Evolutionary conservation across 176 grass and related monocot species (phyloP).

Genomic region (Zoysia japonica): DNA sequence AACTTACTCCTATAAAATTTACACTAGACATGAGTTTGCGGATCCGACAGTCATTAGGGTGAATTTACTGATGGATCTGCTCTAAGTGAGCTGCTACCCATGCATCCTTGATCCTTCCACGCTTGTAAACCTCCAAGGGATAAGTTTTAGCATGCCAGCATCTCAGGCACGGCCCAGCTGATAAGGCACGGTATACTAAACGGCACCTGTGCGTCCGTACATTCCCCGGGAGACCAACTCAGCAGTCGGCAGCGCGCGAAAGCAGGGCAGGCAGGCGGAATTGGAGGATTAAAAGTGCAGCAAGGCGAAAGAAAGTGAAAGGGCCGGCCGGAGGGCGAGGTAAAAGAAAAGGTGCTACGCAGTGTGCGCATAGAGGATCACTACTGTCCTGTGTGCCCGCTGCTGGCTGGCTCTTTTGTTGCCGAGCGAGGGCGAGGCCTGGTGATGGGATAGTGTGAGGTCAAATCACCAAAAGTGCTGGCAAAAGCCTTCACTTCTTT

Average conservation of each 20-base stretch:
- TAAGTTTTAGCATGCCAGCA: background rate
- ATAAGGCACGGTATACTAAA: background rate
- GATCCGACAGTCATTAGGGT: too few relatives aligned
- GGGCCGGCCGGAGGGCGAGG: background rate
- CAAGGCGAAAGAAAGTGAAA: background rate
- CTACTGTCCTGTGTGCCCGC: constrained; percentile 25
- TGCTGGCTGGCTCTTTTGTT: constrained; percentile 53
- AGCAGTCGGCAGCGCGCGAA: constrained; percentile 35
- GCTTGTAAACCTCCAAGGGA: background rate
- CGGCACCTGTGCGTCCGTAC: constrained; percentile 26
- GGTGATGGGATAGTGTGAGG: constrained; percentile 78
- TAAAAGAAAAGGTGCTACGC: constrained; percentile 5
- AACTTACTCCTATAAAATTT: too few relatives aligned
- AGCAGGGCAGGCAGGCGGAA: constrained; percentile 29
- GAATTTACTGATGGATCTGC: too few relatives aligned
- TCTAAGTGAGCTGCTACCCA: background rate
- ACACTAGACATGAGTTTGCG: too few relatives aligned
- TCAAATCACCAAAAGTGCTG: constrained; percentile 77
- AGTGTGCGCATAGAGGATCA: constrained; percentile 49
- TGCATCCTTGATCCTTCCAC: background rate
- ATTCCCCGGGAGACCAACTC: constrained; percentile 40
- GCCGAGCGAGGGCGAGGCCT: constrained; percentile 45
- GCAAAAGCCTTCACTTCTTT: constrained; percentile 46
- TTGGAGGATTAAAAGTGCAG: constrained; percentile 42
- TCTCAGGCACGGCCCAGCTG: background rate